Evolutionary conservation across 1,284 basidiomycete genomes (phyloP).

Genomic region (Coriolopsis trogii): DNA sequence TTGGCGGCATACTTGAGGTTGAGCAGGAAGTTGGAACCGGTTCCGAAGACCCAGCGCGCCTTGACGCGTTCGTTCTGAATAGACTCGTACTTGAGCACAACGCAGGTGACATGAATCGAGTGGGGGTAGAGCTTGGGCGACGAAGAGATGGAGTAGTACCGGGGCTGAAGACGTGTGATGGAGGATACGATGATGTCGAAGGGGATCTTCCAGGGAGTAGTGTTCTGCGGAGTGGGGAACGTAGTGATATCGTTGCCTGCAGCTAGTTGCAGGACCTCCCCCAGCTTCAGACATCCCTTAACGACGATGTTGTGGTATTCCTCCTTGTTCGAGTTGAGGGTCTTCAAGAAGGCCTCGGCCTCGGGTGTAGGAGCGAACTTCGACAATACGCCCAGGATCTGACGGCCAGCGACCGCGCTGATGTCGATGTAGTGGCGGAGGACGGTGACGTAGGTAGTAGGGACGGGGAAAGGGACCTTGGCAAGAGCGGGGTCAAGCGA

Average conservation of each 20-base stretch:
- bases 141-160: slow-evolving; percentile 98
- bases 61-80: slow-evolving; percentile 51
- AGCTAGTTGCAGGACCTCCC: slow-evolving; percentile 88
- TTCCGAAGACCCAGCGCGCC: slow-evolving; percentile 78
- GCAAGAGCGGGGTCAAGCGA: slow-evolving; percentile 97
- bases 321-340: slow-evolving; percentile 87
- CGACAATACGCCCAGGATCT: slow-evolving; percentile 85
- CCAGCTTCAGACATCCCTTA: slow-evolving; percentile 86
- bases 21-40: slow-evolving; percentile 90
- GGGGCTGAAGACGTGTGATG: slow-evolving; percentile 91
- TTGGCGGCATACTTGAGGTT: slow-evolving; percentile 85
- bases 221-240: slow-evolving; percentile 65
- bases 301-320: slow-evolving; percentile 78
- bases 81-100: slow-evolving; percentile 91
- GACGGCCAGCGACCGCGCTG: slow-evolving; percentile 90
- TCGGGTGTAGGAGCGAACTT: slow-evolving; percentile 87
- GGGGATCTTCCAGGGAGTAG: slow-evolving; percentile 89
- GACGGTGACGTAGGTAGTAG: slow-evolving; percentile 93
- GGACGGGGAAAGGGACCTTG: slow-evolving; percentile 98
- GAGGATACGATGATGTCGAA: slow-evolving; percentile 96
- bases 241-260: slow-evolving; percentile 75
- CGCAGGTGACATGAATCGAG: slow-evolving; percentile 92
- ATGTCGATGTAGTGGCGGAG: slow-evolving; percentile 98
- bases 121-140: slow-evolving; percentile 90
- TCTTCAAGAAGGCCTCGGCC: slow-evolving; percentile 75